Evolutionary conservation across 306 rosid genomes (phyloP).

Genomic region (Lathyrus oleraceus): DNA sequence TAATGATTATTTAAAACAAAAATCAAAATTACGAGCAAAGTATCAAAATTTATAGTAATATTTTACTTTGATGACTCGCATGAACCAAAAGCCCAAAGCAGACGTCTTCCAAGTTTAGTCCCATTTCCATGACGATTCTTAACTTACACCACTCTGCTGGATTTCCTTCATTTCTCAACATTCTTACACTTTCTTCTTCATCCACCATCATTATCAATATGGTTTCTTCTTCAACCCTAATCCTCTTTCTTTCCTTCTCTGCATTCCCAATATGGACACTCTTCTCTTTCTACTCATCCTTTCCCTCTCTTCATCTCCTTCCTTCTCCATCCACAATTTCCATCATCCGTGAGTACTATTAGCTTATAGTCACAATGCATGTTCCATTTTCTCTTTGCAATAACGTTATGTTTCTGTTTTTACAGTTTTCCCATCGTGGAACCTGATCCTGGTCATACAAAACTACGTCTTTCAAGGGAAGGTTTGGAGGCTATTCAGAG

Average conservation of each 20-base stretch:
- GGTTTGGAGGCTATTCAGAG: slow-evolving; percentile 85
- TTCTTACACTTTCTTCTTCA: slow-evolving; percentile 25
- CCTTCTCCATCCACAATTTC: slow-evolving; percentile 52
- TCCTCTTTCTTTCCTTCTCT: slow-evolving; percentile 28
- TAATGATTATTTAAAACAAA: too few relatives aligned
- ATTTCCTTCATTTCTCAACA: slow-evolving; percentile 44
- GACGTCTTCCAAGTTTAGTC: slow-evolving; percentile 12
- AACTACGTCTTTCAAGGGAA: slow-evolving; percentile 85
- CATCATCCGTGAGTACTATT: slow-evolving; percentile 70
- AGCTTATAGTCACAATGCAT: too few relatives aligned
- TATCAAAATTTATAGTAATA: too few relatives aligned
- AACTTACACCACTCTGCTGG: slow-evolving; percentile 52
- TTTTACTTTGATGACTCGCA: too few relatives aligned
- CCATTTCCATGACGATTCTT: slow-evolving; percentile 48
- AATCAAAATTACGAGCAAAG: too few relatives aligned
- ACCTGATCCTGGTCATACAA: slow-evolving; percentile 92
- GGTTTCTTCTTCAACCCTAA: slow-evolving; percentile 7
- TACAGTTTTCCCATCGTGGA: slow-evolving; percentile 87
- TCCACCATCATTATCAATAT: slow-evolving; percentile 23
- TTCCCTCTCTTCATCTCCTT: slow-evolving; percentile 48
- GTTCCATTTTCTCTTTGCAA: too few relatives aligned
- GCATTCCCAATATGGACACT: slow-evolving; percentile 38
- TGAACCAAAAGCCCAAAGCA: neutral
- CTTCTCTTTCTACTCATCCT: slow-evolving; percentile 36
- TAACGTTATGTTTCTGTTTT: slow-evolving; percentile 9